Conservation (phyloP, 148 eudicot species). For the Arbutus unedo region DNA sequence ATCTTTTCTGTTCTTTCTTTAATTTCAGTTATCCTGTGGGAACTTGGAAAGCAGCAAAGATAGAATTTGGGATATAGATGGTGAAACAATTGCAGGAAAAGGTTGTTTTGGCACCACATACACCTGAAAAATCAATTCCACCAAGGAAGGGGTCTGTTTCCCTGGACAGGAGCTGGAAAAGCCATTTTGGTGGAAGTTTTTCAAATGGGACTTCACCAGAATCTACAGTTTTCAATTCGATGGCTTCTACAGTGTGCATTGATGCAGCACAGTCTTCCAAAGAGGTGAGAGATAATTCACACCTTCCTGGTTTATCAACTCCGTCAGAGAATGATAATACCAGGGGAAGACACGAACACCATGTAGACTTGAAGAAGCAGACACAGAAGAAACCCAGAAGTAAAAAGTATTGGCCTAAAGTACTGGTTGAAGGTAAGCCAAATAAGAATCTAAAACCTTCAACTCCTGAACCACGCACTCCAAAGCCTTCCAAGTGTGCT, state of each 20-base stretch:
- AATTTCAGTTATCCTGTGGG: background rate
- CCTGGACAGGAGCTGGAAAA: background rate
- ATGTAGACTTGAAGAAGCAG: constrained; percentile 10
- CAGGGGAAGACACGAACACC: constrained; percentile 18
- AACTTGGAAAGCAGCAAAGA: background rate
- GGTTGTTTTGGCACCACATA: constrained; percentile 10
- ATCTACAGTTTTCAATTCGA: background rate
- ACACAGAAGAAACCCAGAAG: constrained; percentile 17
- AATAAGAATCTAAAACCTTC: constrained; percentile 22
- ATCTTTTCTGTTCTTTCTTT: background rate
- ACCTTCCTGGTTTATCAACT: constrained; percentile 10
- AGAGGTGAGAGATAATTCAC: background rate
- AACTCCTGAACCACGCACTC: constrained; percentile 28
- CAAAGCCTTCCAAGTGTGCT: constrained; percentile 17
- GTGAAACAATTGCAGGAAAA: background rate
- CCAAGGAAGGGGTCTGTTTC: background rate
- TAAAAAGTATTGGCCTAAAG: constrained; percentile 39
- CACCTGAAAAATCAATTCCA: constrained; percentile 13
- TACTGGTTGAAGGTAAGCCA: constrained; percentile 21
- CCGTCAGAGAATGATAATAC: constrained; percentile 6
- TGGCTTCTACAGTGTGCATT: background rate
- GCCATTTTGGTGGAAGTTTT: background rate
- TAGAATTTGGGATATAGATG: background rate
- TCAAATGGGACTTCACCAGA: background rate
- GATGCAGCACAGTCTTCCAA: background rate